A percentile compares a stretch with the other conserved stretches of the same genome.
Conservation (phyloP, 352 stramenopile species). For the Phytophthora brassicae region DNA sequence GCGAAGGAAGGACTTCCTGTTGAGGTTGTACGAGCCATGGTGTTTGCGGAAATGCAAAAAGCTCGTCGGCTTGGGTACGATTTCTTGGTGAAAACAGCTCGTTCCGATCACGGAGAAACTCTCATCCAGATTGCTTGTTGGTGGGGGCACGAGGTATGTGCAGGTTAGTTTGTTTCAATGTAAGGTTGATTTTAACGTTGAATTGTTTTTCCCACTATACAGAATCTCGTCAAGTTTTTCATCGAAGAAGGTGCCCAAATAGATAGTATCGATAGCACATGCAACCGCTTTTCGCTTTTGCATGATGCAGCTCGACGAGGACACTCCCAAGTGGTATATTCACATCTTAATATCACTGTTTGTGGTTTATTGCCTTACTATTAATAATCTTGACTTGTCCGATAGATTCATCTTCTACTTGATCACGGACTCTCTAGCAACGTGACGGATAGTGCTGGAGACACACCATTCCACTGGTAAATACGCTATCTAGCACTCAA, state of each 20-base stretch:
- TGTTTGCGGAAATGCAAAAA: conserved; percentile 66
- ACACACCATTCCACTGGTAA: conserved; percentile 74
- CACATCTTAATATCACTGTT: too few relatives aligned
- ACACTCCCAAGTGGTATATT: conserved; percentile 48
- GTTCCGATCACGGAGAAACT: conserved; percentile 56
- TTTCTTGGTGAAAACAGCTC: conserved; percentile 49
- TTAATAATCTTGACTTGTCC: background rate
- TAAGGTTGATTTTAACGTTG: background rate
- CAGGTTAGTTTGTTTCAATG: background rate
- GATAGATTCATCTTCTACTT: conserved; percentile 53
- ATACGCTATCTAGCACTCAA: background rate
- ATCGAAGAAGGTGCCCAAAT: conserved; percentile 61
- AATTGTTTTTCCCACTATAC: too few relatives aligned
- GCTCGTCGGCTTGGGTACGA: conserved; percentile 56
- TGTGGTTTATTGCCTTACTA: background rate
- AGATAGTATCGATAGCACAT: conserved; percentile 48
- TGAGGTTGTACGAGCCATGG: conserved; percentile 50
- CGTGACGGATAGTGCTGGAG: conserved; percentile 45
- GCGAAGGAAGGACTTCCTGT: conserved; percentile 51
- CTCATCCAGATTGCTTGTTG: conserved; percentile 74
- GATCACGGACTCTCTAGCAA: conserved; percentile 44
- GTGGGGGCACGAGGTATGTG: conserved; percentile 55
- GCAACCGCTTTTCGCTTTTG: conserved; percentile 65
- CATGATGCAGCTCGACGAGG: conserved; percentile 65
- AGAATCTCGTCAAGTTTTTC: conserved; percentile 60